Conservation (phyloP, 202 grass and related monocot genomes). For the Carex sylvatica region DNA sequence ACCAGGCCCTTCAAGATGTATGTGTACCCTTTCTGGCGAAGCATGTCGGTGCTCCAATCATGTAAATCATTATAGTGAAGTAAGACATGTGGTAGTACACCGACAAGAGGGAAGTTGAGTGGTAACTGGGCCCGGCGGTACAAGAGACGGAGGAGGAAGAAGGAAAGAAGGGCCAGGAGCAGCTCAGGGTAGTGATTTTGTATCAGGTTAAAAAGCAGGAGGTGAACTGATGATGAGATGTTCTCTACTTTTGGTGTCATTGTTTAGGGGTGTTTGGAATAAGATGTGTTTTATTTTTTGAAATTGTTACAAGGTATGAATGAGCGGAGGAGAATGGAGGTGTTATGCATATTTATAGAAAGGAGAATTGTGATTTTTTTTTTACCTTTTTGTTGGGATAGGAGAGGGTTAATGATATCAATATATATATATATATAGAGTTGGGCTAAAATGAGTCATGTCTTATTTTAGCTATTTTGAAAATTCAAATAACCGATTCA, state of each 20-base stretch:
- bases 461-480: no score
- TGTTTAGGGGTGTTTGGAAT: not conserved
- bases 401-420: not conserved
- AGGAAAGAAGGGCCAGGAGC: constrained; percentile 42
- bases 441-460: no score
- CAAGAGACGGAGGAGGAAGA: constrained; percentile 32
- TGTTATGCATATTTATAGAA: not conserved
- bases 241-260: constrained; percentile 29
- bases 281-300: constrained; percentile 1
- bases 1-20: constrained; percentile 33
- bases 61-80: constrained; percentile 35
- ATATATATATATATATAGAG: not conserved
- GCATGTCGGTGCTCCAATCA: constrained; percentile 42
- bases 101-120: constrained; percentile 57
- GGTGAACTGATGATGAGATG: constrained; percentile 28
- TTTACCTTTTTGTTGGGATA: not conserved
- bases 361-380: not conserved
- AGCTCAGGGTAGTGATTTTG: constrained; percentile 45
- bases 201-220: constrained; percentile 17
- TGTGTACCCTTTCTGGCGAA: constrained; percentile 30
- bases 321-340: not conserved
- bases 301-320: not conserved
- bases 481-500: no score
- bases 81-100: constrained; percentile 42
- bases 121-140: constrained; percentile 27